Conservation (phyloP, 495 filamentous ascomycete genomes). For the Haplographium delicatum region DNA sequence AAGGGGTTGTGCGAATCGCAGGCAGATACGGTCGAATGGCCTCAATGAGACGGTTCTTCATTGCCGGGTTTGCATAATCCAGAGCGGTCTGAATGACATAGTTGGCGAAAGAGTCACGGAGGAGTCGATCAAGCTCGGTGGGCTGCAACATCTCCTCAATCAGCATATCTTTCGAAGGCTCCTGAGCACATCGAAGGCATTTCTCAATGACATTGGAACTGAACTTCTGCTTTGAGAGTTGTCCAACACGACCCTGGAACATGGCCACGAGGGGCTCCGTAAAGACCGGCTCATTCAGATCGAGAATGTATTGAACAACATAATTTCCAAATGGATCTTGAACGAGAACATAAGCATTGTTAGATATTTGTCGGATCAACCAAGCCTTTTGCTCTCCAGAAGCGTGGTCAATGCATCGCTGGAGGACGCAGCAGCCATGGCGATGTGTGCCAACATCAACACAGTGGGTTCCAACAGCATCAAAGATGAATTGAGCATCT, state of each 20-base stretch:
- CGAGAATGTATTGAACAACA: constrained; percentile 96
- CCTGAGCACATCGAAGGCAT: constrained; percentile 76
- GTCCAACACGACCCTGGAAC: constrained; percentile 68
- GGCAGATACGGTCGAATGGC: constrained; percentile 78
- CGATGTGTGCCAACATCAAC: constrained; percentile 92
- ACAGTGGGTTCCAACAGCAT: constrained; percentile 80
- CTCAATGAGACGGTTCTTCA: constrained; percentile 70
- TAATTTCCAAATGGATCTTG: constrained; percentile 99
- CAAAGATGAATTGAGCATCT: constrained; percentile 93
- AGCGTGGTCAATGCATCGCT: constrained; percentile 97
- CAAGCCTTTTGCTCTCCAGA: constrained; percentile 82
- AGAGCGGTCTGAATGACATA: constrained; percentile 97
- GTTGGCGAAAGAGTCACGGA: constrained; percentile 90
- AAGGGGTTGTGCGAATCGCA: constrained; percentile 77
- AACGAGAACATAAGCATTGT: constrained; percentile 73
- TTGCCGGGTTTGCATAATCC: constrained; percentile 69
- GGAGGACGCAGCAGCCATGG: constrained; percentile 95
- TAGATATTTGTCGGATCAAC: constrained; percentile 79
- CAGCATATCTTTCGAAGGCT: constrained; percentile 66
- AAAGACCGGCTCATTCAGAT: constrained; percentile 76
- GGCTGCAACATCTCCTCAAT: constrained; percentile 75
- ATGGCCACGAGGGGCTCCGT: constrained; percentile 75
- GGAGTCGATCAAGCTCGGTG: constrained; percentile 74
- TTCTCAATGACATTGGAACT: constrained; percentile 99
- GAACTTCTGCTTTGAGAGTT: constrained; percentile 94